Evolutionary conservation across 2,329 filamentous ascomycete genomes (phyloP).

Genomic region (Exophiala spinifera): DNA sequence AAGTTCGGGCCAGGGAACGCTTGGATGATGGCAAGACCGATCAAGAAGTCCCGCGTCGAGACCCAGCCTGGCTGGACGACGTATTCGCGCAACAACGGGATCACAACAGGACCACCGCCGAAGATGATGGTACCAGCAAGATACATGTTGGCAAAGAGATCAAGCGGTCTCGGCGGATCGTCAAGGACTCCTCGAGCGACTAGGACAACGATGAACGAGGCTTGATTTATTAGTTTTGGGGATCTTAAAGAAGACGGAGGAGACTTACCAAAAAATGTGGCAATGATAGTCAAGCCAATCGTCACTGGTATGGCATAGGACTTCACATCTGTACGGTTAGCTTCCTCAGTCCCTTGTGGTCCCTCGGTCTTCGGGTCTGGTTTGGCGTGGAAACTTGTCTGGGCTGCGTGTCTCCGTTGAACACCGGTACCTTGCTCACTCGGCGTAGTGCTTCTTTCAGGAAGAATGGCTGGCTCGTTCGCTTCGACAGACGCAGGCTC

Average conservation of each 20-base stretch:
- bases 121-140: constrained; percentile 69
- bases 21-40: constrained; percentile 69
- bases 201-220: constrained; percentile 54
- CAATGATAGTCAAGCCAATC: constrained; percentile 38
- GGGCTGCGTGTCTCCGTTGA: background rate
- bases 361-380: background rate
- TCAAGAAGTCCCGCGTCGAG: constrained; percentile 65
- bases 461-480: background rate
- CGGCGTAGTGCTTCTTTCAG: background rate
- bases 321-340: constrained; percentile 6
- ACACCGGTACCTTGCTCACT: background rate
- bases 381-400: background rate
- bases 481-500: background rate
- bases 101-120: constrained; percentile 63
- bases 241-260: background rate
- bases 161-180: constrained; percentile 48
- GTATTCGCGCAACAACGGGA: constrained; percentile 58
- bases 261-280: constrained; percentile 49
- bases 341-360: too few species aligned
- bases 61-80: constrained; percentile 70
- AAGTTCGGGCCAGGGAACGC: constrained; percentile 58
- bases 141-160: constrained; percentile 69
- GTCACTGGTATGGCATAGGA: constrained; percentile 38
- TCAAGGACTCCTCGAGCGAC: constrained; percentile 36
- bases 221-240: constrained; percentile 28